Conservation (phyloP, 495 filamentous ascomycete species). For the Chaetomidium leptoderma region DNA sequence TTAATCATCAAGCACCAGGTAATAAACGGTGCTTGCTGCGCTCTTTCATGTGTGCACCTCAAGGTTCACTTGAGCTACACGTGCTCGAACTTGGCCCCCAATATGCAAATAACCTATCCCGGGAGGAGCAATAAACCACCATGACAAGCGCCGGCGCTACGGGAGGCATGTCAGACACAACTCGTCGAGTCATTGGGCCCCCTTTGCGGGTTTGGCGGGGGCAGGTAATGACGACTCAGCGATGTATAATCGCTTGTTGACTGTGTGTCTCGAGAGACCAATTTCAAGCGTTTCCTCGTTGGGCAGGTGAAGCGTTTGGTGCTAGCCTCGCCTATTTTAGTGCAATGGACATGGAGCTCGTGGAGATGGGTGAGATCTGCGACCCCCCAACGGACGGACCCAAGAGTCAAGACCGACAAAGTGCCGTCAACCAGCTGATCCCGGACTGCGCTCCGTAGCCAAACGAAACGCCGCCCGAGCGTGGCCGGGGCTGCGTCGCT, state of each 20-base stretch:
- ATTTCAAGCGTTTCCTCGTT: constrained; percentile 1
- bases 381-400: not conserved
- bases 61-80: too few relatives aligned
- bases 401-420: too few relatives aligned
- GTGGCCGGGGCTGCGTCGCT: too few relatives aligned
- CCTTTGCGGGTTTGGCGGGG: not conserved
- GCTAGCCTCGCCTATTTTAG: not conserved
- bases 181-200: constrained; percentile 9
- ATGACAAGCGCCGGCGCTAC: constrained; percentile 14
- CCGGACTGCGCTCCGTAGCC: not conserved
- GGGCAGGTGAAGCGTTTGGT: constrained; percentile 1
- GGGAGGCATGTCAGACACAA: constrained; percentile 8
- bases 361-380: constrained; percentile 5
- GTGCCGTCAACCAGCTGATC: not conserved
- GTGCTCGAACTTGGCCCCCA: not conserved
- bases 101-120: not conserved
- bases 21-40: too few relatives aligned
- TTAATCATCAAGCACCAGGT: too few relatives aligned
- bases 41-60: too few relatives aligned
- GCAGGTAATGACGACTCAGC: not conserved
- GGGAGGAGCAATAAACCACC: constrained; percentile 10
- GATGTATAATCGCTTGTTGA: not conserved
- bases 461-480: too few relatives aligned
- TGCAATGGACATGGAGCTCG: not conserved
- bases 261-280: not conserved